These are phyloP conservation scores for Pleoardoris graminearum DNA, from an alignment of 2,329 filamentous ascomycete species.

Conservation along the genomic window DNA sequence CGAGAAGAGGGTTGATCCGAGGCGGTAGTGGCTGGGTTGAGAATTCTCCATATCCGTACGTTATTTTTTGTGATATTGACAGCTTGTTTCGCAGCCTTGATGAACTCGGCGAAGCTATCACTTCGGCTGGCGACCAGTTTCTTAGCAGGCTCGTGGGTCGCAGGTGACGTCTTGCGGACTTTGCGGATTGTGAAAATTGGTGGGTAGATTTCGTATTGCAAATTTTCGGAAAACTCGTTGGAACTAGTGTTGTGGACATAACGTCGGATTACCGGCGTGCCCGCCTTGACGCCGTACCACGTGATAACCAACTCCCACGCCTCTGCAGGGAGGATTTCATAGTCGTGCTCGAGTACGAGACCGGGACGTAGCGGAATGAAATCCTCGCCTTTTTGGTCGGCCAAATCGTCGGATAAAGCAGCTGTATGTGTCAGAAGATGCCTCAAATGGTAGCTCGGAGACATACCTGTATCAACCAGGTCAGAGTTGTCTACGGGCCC, in stretches of 20 bases:
- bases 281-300: slow-evolving; percentile 78
- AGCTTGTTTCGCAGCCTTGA: slow-evolving; percentile 71
- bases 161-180: slow-evolving; percentile 64
- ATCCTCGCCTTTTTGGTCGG: slow-evolving; percentile 47
- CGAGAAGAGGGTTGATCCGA: slow-evolving; percentile 29
- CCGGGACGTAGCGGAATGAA: slow-evolving; percentile 77
- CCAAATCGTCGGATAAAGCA: slow-evolving; percentile 25
- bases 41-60: slow-evolving; percentile 75
- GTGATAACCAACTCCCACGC: slow-evolving; percentile 80
- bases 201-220: slow-evolving; percentile 82
- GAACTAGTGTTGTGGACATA: slow-evolving; percentile 75
- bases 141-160: slow-evolving; percentile 65
- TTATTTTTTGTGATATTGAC: slow-evolving; percentile 71
- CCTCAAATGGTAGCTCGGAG: background rate
- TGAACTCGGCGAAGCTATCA: slow-evolving; percentile 71
- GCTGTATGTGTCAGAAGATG: slow-evolving; percentile 10
- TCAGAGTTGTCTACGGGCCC: slow-evolving; percentile 88
- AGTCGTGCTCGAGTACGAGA: slow-evolving; percentile 66
- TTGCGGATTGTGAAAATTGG: slow-evolving; percentile 85
- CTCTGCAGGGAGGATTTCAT: slow-evolving; percentile 73
- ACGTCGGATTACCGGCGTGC: slow-evolving; percentile 72
- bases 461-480: slow-evolving; percentile 52
- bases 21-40: slow-evolving; percentile 49
- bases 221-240: slow-evolving; percentile 61
- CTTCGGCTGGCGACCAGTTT: slow-evolving; percentile 72